Percentiles rank a stretch among this genome's conserved stretches.
phyloP scores from a whole-genome alignment of 2,329 filamentous ascomycete species.

The Cladorrhinum sp. region DNA sequence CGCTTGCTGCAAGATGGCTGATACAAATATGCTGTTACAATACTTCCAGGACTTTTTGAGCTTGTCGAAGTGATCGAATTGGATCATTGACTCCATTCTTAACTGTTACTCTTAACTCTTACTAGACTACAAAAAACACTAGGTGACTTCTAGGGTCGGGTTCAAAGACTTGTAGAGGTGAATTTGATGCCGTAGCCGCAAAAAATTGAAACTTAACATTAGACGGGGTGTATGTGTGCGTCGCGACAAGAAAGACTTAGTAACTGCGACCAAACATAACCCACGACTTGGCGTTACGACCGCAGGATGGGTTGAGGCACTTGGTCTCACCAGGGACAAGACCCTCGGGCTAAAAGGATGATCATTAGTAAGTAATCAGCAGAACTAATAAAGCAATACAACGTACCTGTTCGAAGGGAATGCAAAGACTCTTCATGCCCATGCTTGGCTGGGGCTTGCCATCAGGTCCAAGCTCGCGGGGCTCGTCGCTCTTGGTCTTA shows the following conservation, averaged over 20 bases:
- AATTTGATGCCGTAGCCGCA: background rate
- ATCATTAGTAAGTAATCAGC: slow-evolving; percentile 27
- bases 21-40: too few species aligned
- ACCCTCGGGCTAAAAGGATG: slow-evolving; percentile 55
- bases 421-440: slow-evolving; percentile 72
- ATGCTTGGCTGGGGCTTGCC: slow-evolving; percentile 55
- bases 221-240: background rate
- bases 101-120: background rate
- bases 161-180: background rate
- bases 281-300: slow-evolving; percentile 74
- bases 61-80: too few species aligned
- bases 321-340: slow-evolving; percentile 79
- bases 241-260: slow-evolving; percentile 30
- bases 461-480: slow-evolving; percentile 43
- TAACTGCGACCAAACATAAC: slow-evolving; percentile 85
- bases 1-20: too few species aligned
- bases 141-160: background rate
- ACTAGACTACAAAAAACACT: background rate
- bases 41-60: too few species aligned
- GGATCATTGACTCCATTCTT: too few species aligned
- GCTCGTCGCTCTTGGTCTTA: slow-evolving; percentile 35
- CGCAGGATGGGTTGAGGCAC: slow-evolving; percentile 87
- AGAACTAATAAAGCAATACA: background rate
- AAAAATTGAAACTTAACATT: background rate
- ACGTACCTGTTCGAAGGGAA: slow-evolving; percentile 64